A percentile compares a stretch with the other conserved stretches of the same genome.
Conservation (phyloP, 176 grass and related monocot genomes). For the Echinochloa phyllopogon region DNA sequence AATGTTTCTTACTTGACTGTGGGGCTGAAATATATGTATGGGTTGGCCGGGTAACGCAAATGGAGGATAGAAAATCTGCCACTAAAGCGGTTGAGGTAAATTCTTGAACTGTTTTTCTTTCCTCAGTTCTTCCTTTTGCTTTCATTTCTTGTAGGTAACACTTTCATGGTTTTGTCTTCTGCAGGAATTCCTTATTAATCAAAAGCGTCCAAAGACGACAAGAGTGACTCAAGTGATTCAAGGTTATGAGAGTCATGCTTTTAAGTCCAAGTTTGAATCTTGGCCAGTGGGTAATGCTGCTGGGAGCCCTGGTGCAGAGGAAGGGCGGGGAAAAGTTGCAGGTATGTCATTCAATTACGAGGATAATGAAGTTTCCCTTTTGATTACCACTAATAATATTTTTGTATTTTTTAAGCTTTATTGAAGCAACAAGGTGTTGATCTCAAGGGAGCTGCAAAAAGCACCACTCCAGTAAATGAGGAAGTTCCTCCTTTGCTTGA, state of each 20-base stretch:
- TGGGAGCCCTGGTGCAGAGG: slow-evolving; percentile 66
- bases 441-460: slow-evolving; percentile 81
- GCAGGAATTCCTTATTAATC: slow-evolving; percentile 77
- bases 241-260: slow-evolving; percentile 87
- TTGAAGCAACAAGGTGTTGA: slow-evolving; percentile 95
- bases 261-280: slow-evolving; percentile 95
- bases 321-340: slow-evolving; percentile 96
- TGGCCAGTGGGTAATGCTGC: slow-evolving; percentile 72
- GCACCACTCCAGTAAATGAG: slow-evolving; percentile 67
- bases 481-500: slow-evolving; percentile 99
- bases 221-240: slow-evolving; percentile 85
- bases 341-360: slow-evolving; percentile 51
- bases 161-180: slow-evolving; percentile 38
- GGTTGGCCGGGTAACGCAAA: slow-evolving; percentile 90
- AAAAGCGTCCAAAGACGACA: slow-evolving; percentile 88
- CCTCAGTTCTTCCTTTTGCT: slow-evolving; percentile 13
- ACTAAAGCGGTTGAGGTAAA: slow-evolving; percentile 92
- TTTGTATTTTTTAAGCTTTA: slow-evolving; percentile 63
- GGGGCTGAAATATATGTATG: slow-evolving; percentile 93
- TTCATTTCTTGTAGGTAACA: slow-evolving; percentile 30
- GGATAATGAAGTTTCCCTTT: background rate
- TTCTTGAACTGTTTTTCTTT: slow-evolving; percentile 4
- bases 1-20: slow-evolving; percentile 91
- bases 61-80: slow-evolving; percentile 91
- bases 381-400: slow-evolving; percentile 36